Evolutionary conservation across 371 early-diverging fungal genomes (phyloP).

Genomic region (Blakeslea trispora): DNA sequence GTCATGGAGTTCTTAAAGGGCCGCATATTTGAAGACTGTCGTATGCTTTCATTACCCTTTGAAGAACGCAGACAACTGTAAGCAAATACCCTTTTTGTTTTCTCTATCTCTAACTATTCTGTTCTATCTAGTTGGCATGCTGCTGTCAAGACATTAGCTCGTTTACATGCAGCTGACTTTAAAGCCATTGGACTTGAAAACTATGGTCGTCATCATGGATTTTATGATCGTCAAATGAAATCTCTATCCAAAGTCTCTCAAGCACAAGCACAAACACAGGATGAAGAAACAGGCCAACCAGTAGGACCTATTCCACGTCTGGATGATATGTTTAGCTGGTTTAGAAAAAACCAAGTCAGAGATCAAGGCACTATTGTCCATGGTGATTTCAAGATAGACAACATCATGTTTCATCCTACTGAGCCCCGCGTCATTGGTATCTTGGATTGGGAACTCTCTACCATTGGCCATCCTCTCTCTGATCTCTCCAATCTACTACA

Average conservation of each 20-base stretch:
- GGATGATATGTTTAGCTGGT: constrained; percentile 76
- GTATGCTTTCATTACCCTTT: constrained; percentile 56
- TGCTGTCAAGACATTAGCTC: constrained; percentile 78
- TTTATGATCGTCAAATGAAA: constrained; percentile 84
- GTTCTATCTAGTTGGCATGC: constrained; percentile 66
- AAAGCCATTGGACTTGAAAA: constrained; percentile 63
- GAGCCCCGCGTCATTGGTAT: constrained; percentile 83
- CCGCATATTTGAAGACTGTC: constrained; percentile 75
- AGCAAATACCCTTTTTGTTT: background rate
- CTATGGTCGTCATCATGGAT: constrained; percentile 72
- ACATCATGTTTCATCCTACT: constrained; percentile 75
- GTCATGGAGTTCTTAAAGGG: constrained; percentile 94
- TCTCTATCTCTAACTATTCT: background rate
- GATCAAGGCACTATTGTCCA: constrained; percentile 86
- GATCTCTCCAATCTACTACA: constrained; percentile 88
- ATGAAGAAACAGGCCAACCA: constrained; percentile 49
- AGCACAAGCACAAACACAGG: constrained; percentile 69
- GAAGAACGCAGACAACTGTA: constrained; percentile 59
- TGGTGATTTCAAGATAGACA: constrained; percentile 82
- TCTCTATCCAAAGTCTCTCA: constrained; percentile 67
- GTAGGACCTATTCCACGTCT: constrained; percentile 75
- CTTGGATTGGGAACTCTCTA: constrained; percentile 96
- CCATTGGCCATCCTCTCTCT: constrained; percentile 91
- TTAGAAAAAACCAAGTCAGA: constrained; percentile 60
- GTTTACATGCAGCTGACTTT: constrained; percentile 77